Evolutionary conservation across 2,329 filamentous ascomycete genomes (phyloP), one percentile per base, ranked within the genome.

Genomic region (Cytospora piceicola): DNA sequence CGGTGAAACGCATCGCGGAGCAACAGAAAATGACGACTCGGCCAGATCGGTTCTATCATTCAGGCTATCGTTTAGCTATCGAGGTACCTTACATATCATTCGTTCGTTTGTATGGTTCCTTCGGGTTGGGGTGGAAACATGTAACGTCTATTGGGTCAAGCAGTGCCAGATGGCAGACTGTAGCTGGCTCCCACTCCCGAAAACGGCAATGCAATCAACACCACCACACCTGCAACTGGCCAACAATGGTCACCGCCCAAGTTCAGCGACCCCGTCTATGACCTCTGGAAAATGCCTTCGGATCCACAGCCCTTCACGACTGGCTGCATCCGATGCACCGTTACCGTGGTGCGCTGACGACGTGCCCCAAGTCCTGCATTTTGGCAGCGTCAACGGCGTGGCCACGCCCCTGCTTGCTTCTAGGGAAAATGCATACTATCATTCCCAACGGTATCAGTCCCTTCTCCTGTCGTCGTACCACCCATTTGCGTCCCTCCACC

Each of bases 91-190:
- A 59, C 66, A 67, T 60, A 39, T 65, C 27, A 36, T 58, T 24
- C 32, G n/a, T 24, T 64, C 51, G 55, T 63, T 27, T 59, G 39
- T 56, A 59, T 56, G 59, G 54, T 53, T 66, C 49, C 57, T 61
- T 59, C 58, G 46, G 52, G 17, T 32, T 46, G 36, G 34, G 34
- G 46, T 57, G 42, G 59, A 12, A 15, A 55, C 54, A 63, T 51
- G 60, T 60, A 58, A 51, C 46, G 32, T 61, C 56, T 73, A 80
- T 78, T 76, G 73, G 72, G 49, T 57, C 32, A 70, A 73, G 74
- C 73, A 72, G 67, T 77, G 80, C 79, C 79, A 83, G 79, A 79
- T 83, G 81, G 79, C 80, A 77, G 70, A 69, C 73, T 74, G 72
- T 79, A 76, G 77, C 77, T 82, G 80, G 80, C 42, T 61, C 64